Percentiles rank a stretch among this genome's conserved stretches.
phyloP scores from a whole-genome alignment of 805 yeast species.

The Myxozyma kluyveri region DNA sequence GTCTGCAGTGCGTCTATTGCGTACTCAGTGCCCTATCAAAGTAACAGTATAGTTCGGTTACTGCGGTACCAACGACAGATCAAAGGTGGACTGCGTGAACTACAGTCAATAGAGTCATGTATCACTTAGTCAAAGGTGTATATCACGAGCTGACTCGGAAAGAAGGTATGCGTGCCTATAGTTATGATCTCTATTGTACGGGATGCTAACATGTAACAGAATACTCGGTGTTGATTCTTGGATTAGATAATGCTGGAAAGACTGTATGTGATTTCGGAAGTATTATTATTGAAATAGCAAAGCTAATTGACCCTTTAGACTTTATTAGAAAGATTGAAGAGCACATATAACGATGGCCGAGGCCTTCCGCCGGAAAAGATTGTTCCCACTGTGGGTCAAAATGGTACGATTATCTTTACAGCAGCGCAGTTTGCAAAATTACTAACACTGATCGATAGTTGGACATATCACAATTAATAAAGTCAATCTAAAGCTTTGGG shows the following conservation, averaged over 20 bases:
- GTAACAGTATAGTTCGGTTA: too few relatives aligned
- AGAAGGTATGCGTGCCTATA: conserved; percentile 44
- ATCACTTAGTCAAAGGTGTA: conserved; percentile 62
- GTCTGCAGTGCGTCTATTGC: too few relatives aligned
- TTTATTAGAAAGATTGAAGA: conserved; percentile 63
- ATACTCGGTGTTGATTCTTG: conserved; percentile 76
- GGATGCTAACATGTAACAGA: conserved; percentile 39
- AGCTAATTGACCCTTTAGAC: conserved; percentile 40
- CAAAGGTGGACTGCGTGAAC: too few relatives aligned
- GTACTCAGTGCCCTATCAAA: too few relatives aligned
- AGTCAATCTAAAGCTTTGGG: conserved; percentile 77
- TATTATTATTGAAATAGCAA: neutral
- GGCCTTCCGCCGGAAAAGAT: conserved; percentile 50
- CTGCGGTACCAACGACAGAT: too few relatives aligned
- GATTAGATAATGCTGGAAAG: conserved; percentile 94
- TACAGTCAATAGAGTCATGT: too few relatives aligned
- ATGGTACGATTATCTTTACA: conserved; percentile 41
- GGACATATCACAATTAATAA: conserved; percentile 43
- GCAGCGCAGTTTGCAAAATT: conserved; percentile 32
- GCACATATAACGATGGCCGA: conserved; percentile 43
- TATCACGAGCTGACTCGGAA: conserved; percentile 56
- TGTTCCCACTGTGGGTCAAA: conserved; percentile 94
- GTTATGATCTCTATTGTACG: neutral
- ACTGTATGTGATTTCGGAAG: conserved; percentile 45
- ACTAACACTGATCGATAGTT: conserved; percentile 37